Evolutionary conservation across 805 yeast species (phyloP), one percentile per base, ranked within the genome.

Genomic region (Saccharomycodes ludwigii): DNA sequence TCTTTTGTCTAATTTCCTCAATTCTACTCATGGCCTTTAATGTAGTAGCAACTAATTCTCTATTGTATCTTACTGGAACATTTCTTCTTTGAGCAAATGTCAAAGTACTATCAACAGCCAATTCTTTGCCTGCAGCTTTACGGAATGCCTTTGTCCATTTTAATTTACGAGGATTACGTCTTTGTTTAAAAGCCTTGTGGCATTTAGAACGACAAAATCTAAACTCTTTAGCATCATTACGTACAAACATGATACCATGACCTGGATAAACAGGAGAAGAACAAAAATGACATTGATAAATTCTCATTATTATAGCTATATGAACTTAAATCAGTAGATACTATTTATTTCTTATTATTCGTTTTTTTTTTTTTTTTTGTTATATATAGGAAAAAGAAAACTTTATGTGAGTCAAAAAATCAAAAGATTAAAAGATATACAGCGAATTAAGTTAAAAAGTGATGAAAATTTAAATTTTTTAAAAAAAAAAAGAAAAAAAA

Each of bases 91-190:
- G 86, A 37, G 95, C 94, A 59, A 91, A 91, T 1, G 97, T 82
- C 50, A 91, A 70, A 4, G 98, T 86, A 4, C 95, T 80, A 53
- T 91, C 98, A 36, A 91, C 97, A 16, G 94, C 95, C 68, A 91
- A 72, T 57, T 91, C 98, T 59, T 91, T 91, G 50, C 98, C 98
- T 27, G 97, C 97, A 40, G 97, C 94, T 59, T 91, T 91, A 65
- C 98, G 76, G 71, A 91, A 91, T 1, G 98, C 97, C 60, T 91
- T 91, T 35, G 98, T 91, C 98, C 98, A 91, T 63, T 73, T 81
- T 61, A 86, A 75, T 61, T 91, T 91, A 65, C 98, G 78, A 47
- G 98, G 98, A 66, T 91, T 91, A 62, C 98, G 78, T 68, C 95
- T 85, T 66, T 85, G 93, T 58, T 91, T 91, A 75, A 91, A 91